Evolutionary conservation across 768 basidiomycete genomes (phyloP).

Genomic region (Baorangia bicolor): DNA sequence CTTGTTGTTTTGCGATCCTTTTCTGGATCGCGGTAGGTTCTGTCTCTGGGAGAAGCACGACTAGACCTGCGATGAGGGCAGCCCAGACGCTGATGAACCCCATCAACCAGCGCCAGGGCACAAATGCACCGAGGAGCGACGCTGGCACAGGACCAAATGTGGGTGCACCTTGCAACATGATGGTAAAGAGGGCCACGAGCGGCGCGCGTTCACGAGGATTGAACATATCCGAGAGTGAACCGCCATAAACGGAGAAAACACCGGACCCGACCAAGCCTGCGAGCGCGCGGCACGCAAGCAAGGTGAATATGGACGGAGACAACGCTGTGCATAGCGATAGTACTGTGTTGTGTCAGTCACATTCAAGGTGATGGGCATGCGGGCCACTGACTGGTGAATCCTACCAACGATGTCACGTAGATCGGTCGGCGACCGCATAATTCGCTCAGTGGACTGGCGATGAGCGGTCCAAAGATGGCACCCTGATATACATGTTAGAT

Average conservation of each 20-base stretch:
- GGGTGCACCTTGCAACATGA: constrained; percentile 31
- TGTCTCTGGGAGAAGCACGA: constrained; percentile 26
- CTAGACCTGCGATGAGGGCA: constrained; percentile 14
- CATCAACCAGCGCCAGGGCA: constrained; percentile 30
- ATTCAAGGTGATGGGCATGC: not conserved
- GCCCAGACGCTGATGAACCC: constrained; percentile 26
- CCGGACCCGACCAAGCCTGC: constrained; percentile 26
- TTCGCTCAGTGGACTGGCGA: constrained; percentile 27
- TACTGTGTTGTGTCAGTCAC: constrained; percentile 15
- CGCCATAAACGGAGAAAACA: constrained; percentile 31
- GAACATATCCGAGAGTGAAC: constrained; percentile 31
- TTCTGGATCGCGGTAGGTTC: constrained; percentile 21
- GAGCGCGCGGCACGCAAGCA: constrained; percentile 21
- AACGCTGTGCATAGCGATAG: constrained; percentile 23
- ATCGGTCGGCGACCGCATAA: constrained; percentile 25
- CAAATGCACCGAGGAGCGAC: constrained; percentile 18
- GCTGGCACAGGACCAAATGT: constrained; percentile 30
- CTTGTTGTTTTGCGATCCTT: constrained; percentile 15
- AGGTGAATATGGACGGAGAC: constrained; percentile 20
- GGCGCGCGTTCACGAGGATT: constrained; percentile 28
- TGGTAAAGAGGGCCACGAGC: constrained; percentile 30
- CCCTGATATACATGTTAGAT: constrained; percentile 16
- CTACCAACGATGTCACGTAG: constrained; percentile 20
- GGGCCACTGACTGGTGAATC: constrained; percentile 22
- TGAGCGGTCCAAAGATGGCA: constrained; percentile 25